These are phyloP conservation scores for Fagus crenata DNA, from an alignment of 306 rosid species.

Conservation along the genomic window DNA sequence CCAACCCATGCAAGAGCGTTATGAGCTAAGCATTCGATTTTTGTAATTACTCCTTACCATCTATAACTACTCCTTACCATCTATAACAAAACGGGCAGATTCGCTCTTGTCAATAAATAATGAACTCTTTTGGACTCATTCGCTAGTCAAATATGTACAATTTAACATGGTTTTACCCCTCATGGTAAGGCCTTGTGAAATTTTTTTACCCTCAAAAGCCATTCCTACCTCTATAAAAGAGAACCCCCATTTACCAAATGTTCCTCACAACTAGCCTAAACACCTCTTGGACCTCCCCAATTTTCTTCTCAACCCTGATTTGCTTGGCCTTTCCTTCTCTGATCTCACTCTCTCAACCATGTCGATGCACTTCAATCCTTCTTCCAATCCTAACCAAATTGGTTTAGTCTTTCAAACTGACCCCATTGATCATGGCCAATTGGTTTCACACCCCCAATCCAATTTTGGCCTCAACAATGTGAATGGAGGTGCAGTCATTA, in stretches of 20 bases:
- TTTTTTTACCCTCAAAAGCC: not conserved
- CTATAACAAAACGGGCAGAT: not conserved
- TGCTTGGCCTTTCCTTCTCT: not conserved
- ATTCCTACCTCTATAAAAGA: not conserved
- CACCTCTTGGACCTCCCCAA: no score
- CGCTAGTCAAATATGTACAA: not conserved
- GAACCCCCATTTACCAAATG: not conserved
- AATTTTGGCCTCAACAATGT: not conserved
- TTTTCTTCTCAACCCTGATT: no score
- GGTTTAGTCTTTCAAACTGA: not conserved
- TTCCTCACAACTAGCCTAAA: not conserved
- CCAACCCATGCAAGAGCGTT: not conserved
- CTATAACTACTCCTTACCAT: no score
- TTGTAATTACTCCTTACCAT: not conserved
- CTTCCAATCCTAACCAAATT: not conserved
- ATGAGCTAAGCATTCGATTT: not conserved
- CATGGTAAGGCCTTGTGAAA: not conserved
- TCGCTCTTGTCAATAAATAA: not conserved
- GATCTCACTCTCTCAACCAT: not conserved
- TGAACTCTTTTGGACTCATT: not conserved
- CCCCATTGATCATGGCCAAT: not conserved
- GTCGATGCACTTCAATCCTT: not conserved
- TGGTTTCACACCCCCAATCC: not conserved
- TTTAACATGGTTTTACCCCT: not conserved
- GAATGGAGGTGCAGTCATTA: no score